Percentiles rank a stretch among this genome's conserved stretches.
These are phyloP conservation scores for Hypoxylon sp. DNA, from an alignment of 2,329 filamentous ascomycete species.

Conservation along the genomic window DNA sequence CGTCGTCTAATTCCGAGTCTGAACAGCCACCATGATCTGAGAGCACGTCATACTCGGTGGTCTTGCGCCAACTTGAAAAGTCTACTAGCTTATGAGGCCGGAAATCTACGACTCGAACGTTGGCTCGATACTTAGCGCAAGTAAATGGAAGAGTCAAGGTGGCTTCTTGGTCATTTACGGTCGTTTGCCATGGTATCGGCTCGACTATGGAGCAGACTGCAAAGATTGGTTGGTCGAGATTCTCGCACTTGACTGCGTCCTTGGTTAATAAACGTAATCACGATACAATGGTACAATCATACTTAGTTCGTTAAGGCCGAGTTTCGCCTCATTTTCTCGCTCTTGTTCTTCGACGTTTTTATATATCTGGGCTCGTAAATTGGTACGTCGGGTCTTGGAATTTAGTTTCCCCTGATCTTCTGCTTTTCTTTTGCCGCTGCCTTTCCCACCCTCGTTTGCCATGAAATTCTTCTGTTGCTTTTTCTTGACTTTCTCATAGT, in stretches of 20 bases:
- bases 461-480: constrained; percentile 46
- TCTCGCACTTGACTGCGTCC: constrained; percentile 63
- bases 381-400: constrained; percentile 49
- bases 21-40: constrained; percentile 60
- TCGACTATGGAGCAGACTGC: constrained; percentile 60
- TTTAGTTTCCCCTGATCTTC: constrained; percentile 40
- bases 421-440: constrained; percentile 45
- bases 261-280: constrained; percentile 41
- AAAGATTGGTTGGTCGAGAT: constrained; percentile 55
- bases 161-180: constrained; percentile 57
- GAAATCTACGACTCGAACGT: constrained; percentile 86
- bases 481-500: constrained; percentile 67
- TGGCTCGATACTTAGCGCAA: constrained; percentile 77
- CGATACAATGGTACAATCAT: background rate
- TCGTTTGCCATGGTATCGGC: constrained; percentile 59
- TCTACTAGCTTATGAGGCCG: constrained; percentile 78
- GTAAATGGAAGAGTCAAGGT: constrained; percentile 76
- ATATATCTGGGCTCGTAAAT: constrained; percentile 49
- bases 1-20: constrained; percentile 53
- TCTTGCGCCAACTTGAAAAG: constrained; percentile 71
- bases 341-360: constrained; percentile 51
- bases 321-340: constrained; percentile 48
- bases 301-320: constrained; percentile 56
- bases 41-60: constrained; percentile 65
- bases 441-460: constrained; percentile 27